Evolutionary conservation across 2,329 filamentous ascomycete species (phyloP), one percentile per base, ranked within the genome.

Genomic region (Penicillium sp.): DNA sequence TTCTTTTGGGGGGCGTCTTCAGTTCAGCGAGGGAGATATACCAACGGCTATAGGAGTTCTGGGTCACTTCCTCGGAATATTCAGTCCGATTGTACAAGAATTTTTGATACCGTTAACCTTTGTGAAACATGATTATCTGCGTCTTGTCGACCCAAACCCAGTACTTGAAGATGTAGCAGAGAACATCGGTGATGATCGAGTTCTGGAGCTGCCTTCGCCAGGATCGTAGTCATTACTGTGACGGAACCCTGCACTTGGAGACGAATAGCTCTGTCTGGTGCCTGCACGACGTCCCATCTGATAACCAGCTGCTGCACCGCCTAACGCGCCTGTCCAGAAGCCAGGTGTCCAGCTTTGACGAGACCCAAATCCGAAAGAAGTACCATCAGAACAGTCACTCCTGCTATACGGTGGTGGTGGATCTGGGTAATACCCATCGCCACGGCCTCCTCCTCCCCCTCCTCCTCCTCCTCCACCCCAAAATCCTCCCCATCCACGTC

Each of bases 121-220:
- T 6, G 6, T 27, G 25, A 4, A 13, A 27, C 25, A 13, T 13
- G n/a, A 42, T 54, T 47, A 68, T 33, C 66, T 57, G 31, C 66
- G 57, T 29, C 57, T 61, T 2, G 68, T 71, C 10, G 67, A 68
- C 15, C 68, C 68, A 54, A 71, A 71, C 1, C 68, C 68, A 22
- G 66, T 69, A 37, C 65, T 68, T 32, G 55, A 44, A 9, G 53
- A 48, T 2, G 54, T 45, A 34, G 57, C 37, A n/a, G 62, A 62
- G 31, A 60, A 60, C 5, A 54, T 54, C 22, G 64, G 51, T 31
- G 61, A 52, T 18, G 57, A 54, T 27, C 49, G 51, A 37, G 53
- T 57, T 34, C 54, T 38, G 37, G 60, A 56, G 38, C 59, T 61
- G 17, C 59, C 59, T 44, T 63, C 61, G 6, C 61, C 59, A 10